phyloP scores from a whole-genome alignment of 2,329 filamentous ascomycete species.

The Penicillium polonicum region DNA sequence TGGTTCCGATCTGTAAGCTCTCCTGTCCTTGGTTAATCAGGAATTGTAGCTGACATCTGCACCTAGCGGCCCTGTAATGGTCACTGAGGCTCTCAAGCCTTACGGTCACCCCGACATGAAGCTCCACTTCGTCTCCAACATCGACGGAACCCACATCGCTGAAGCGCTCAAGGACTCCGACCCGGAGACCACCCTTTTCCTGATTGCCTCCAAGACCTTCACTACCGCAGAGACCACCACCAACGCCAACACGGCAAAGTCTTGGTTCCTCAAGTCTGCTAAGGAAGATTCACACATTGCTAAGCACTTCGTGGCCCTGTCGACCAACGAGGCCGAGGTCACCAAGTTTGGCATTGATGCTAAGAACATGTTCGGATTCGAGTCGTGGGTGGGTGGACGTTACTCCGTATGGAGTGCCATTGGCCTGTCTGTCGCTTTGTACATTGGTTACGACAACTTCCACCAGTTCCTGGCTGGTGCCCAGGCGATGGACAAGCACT shows the following conservation, averaged over 20 bases:
- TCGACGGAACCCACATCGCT: slow-evolving; percentile 95
- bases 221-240: slow-evolving; percentile 96
- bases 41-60: slow-evolving; percentile 20
- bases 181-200: slow-evolving; percentile 97
- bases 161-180: slow-evolving; percentile 86
- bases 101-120: slow-evolving; percentile 85
- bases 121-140: slow-evolving; percentile 98
- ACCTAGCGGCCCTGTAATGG: slow-evolving; percentile 89
- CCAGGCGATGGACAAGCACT: slow-evolving; percentile 98
- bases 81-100: slow-evolving; percentile 93
- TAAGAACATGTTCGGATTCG: slow-evolving; percentile 99
- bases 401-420: slow-evolving; percentile 99
- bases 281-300: slow-evolving; percentile 75
- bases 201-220: slow-evolving; percentile 98
- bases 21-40: not conserved
- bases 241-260: slow-evolving; percentile 95
- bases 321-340: slow-evolving; percentile 92
- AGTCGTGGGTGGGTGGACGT: slow-evolving; percentile 95
- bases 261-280: slow-evolving; percentile 86
- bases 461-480: slow-evolving; percentile 91
- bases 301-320: slow-evolving; percentile 98
- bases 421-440: slow-evolving; percentile 87
- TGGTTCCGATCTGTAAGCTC: slow-evolving; percentile 89
- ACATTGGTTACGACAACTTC: slow-evolving; percentile 98
- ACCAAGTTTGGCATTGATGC: slow-evolving; percentile 98